Base-by-base conservation (phyloP, 306 rosid genomes). In the Gastrolobium villosum region DNA sequence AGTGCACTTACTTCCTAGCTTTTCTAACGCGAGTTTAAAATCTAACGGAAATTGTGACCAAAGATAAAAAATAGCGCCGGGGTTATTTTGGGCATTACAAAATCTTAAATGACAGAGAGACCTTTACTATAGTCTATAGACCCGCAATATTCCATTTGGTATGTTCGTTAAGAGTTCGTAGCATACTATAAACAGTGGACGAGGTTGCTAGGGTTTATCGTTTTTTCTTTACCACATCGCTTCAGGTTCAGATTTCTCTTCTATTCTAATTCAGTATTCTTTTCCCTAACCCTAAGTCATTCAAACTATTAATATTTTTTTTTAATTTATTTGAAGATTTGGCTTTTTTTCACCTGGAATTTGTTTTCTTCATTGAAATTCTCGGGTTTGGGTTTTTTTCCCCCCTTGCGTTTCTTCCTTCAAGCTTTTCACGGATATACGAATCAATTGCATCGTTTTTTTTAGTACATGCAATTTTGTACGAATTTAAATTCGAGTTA, bases 121-220 rank as follows among this genome's bases (percentile, higher is more conserved):
- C 26, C 26, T 20, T 20, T 20, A 20, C 1, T 20, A 20, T 20
- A 20, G 26, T 20, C 26, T 20, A 20, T 20, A 20, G 26, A 20
- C 26, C 1, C 26, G 26, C 26, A 0, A 20, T 20, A 20, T 20
- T 20, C 0, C 26, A 20, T 20, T 20, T 20, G 57, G 30, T 14
- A 6, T 15, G 70, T 15, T 43, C 26, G 3, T 4, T 26, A 2
- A 10, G 32, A 4, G 4, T 36, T 5, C 31, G 31, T 3, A 36
- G 30, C 52, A 0, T 1, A 14, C 13, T 7, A 1, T 32, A 31
- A 26, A n/a, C n/a, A 14, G 14, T 5, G 39, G 39, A 14, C 2
- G 73, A 10, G 36, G 83, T 79, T 49, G 86, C 89, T 82, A 83
- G 91, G 89, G 92, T 81, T 86, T 83, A 45, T 35, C 60, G 2